Percentiles rank a stretch among this genome's conserved stretches.
Evolutionary conservation across 106 monocot species (phyloP).

Genomic region (Chionographis japonica): DNA sequence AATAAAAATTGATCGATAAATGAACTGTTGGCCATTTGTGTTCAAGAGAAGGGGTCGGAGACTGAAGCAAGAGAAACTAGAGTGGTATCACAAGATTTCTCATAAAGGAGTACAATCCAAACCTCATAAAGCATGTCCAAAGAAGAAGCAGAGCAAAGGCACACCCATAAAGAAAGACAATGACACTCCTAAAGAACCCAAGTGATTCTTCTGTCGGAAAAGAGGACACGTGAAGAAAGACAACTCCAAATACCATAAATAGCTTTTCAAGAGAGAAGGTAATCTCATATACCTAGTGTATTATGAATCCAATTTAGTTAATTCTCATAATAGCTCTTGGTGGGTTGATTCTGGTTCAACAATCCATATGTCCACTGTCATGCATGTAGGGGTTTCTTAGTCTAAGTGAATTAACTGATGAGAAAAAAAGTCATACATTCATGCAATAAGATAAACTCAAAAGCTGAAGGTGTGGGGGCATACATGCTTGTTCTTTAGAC

Average conservation of each 20-base stretch:
- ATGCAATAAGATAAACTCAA: constrained; percentile 14
- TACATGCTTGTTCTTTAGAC: constrained; percentile 1
- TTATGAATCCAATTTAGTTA: constrained; percentile 18
- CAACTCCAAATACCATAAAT: constrained; percentile 2
- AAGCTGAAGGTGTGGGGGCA: constrained; percentile 8
- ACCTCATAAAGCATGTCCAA: neutral
- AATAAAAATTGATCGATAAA: constrained; percentile 1
- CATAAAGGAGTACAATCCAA: neutral
- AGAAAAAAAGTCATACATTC: constrained; percentile 4
- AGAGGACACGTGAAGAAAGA: constrained; percentile 11
- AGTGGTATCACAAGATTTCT: neutral
- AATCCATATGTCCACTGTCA: constrained; percentile 20
- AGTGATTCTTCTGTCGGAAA: constrained; percentile 8
- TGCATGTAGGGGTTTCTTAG: constrained; percentile 8
- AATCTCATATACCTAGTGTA: constrained; percentile 4
- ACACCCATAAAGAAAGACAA: neutral
- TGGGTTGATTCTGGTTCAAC: constrained; percentile 24
- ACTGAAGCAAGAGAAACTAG: neutral
- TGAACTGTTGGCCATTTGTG: constrained; percentile 18
- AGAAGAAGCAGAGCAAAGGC: neutral
- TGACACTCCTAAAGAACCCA: neutral
- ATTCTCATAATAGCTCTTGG: constrained; percentile 7
- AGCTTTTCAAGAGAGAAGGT: constrained; percentile 13
- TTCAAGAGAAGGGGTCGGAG: constrained; percentile 15
- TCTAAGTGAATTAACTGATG: neutral